Evolutionary conservation across 495 filamentous ascomycete species (phyloP).

Genomic region (Penicillium alfredii): DNA sequence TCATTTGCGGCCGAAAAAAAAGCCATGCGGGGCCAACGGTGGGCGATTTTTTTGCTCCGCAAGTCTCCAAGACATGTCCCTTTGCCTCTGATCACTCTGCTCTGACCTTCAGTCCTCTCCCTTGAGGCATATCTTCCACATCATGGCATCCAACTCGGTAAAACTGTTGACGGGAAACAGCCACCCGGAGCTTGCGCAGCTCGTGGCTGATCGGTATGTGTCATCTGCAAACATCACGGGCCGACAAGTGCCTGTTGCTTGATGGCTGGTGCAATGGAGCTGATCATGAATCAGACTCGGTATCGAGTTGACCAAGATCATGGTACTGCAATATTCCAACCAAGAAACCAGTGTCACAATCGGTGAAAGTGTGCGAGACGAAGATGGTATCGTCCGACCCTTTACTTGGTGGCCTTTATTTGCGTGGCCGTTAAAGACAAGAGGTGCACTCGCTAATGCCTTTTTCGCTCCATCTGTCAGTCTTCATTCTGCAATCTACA

Average conservation of each 20-base stretch:
- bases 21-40: slow-evolving; percentile 6
- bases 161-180: slow-evolving; percentile 95
- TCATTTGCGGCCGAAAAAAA: slow-evolving; percentile 27
- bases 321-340: slow-evolving; percentile 95
- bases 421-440: no score
- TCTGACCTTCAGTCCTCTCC: slow-evolving; percentile 2
- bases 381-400: slow-evolving; percentile 65
- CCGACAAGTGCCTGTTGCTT: not conserved
- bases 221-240: not conserved
- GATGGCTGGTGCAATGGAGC: slow-evolving; percentile 6
- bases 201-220: slow-evolving; percentile 82
- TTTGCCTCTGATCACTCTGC: not conserved
- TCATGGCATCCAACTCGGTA: slow-evolving; percentile 82
- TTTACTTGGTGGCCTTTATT: no score
- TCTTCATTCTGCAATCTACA: slow-evolving; percentile 96
- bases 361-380: slow-evolving; percentile 92
- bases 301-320: slow-evolving; percentile 87
- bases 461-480: slow-evolving; percentile 34
- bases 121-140: slow-evolving; percentile 11
- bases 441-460: slow-evolving; percentile 2
- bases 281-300: slow-evolving; percentile 57
- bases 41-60: not conserved
- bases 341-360: slow-evolving; percentile 97
- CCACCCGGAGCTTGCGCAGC: slow-evolving; percentile 83
- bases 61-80: no score